These are phyloP conservation scores for Acanthochlamys bracteata DNA, from an alignment of 106 monocot species.

Conservation along the genomic window DNA sequence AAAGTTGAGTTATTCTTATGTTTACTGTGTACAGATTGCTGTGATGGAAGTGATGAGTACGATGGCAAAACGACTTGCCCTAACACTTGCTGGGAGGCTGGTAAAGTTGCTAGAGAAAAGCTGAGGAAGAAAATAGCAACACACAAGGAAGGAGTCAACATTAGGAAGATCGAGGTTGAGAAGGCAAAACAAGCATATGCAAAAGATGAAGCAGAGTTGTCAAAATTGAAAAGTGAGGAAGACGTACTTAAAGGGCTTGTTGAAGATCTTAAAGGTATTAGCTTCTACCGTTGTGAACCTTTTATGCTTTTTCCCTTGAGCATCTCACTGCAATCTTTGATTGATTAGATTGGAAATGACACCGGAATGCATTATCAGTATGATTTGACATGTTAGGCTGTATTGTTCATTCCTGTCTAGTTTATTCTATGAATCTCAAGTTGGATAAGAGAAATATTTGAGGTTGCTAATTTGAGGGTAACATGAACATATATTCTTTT, in stretches of 20 bases:
- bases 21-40: slow-evolving; percentile 60
- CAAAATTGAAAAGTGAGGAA: slow-evolving; percentile 74
- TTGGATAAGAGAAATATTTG: no score
- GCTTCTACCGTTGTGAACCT: no score
- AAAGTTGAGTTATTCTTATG: neutral
- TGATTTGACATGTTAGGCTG: no score
- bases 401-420: no score
- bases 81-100: slow-evolving; percentile 99
- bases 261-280: slow-evolving; percentile 75
- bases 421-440: no score
- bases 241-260: slow-evolving; percentile 75
- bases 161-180: slow-evolving; percentile 61
- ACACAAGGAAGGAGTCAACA: slow-evolving; percentile 51
- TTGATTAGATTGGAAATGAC: neutral
- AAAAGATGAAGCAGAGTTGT: slow-evolving; percentile 77
- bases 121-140: slow-evolving; percentile 82
- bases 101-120: slow-evolving; percentile 81
- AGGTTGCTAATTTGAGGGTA: no score
- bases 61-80: slow-evolving; percentile 48
- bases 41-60: slow-evolving; percentile 99
- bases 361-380: no score
- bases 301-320: neutral
- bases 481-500: no score
- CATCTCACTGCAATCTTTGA: neutral
- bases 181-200: slow-evolving; percentile 68